Percentiles rank a stretch among this genome's conserved stretches.
Conservation (phyloP, 2,329 filamentous ascomycete genomes). For the Sphaerulina musiva region DNA sequence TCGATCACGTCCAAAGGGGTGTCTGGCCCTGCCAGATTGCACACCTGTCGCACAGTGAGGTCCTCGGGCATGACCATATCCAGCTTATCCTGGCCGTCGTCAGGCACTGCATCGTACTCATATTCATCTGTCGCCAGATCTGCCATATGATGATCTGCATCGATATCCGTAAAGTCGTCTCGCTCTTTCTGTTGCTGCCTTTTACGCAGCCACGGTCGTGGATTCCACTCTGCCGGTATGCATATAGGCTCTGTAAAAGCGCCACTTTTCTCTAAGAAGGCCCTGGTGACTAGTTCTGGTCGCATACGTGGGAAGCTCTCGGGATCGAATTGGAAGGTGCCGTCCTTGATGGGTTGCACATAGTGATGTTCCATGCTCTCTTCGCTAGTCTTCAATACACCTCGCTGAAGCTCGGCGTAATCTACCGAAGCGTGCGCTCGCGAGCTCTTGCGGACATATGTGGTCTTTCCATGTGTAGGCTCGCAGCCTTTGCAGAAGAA, state of each 20-base stretch:
- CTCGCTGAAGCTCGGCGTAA: constrained; percentile 61
- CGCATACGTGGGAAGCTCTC: constrained; percentile 59
- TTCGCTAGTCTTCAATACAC: constrained; percentile 58
- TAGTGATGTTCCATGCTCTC: constrained; percentile 62
- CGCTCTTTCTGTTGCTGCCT: constrained; percentile 5
- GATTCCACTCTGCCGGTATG: constrained; percentile 57
- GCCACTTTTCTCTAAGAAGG: constrained; percentile 56
- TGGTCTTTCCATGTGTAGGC: constrained; percentile 55
- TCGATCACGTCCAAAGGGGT: constrained; percentile 61
- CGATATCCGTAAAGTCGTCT: constrained; percentile 13
- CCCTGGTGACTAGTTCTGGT: constrained; percentile 56
- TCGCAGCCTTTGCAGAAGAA: constrained; percentile 58
- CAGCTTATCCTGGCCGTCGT: constrained; percentile 58
- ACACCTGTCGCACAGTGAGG: constrained; percentile 57
- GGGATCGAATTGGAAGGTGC: constrained; percentile 53
- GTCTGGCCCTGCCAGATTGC: constrained; percentile 57
- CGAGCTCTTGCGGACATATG: constrained; percentile 59
- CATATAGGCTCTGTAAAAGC: constrained; percentile 63
- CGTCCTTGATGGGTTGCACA: constrained; percentile 60
- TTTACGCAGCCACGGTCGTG: constrained; percentile 40
- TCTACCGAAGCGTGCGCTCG: constrained; percentile 60
- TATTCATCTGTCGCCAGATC: constrained; percentile 35
- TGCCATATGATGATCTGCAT: constrained; percentile 28
- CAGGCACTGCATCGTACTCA: constrained; percentile 45
- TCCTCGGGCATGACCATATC: constrained; percentile 63